Conservation (phyloP, 352 stramenopile species). For the Phytophthora multivora region DNA sequence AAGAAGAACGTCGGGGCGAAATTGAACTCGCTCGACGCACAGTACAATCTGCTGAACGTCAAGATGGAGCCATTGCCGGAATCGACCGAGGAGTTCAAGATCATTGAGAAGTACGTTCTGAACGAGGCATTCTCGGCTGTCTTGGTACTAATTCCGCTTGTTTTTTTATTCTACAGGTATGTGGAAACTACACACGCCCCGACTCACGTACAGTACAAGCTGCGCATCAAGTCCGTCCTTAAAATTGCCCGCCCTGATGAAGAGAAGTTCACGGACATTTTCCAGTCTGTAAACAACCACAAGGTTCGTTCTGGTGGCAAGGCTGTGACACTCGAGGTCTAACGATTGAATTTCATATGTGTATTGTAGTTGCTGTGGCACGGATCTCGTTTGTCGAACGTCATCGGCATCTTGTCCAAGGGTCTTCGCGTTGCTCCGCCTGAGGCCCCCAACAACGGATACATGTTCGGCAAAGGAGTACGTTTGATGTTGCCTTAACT, state of each 20-base stretch:
- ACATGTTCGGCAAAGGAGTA: constrained; percentile 89
- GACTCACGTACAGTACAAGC: constrained; percentile 67
- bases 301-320: constrained; percentile 30
- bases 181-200: constrained; percentile 68
- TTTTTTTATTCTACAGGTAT: constrained; percentile 40
- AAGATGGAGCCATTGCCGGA: constrained; percentile 50
- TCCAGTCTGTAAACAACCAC: constrained; percentile 65
- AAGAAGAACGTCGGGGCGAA: constrained; percentile 23
- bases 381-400: constrained; percentile 77
- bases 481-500: constrained; percentile 5
- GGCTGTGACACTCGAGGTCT: not conserved
- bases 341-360: not conserved
- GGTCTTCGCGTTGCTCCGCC: constrained; percentile 81
- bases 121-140: not conserved
- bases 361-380: constrained; percentile 77
- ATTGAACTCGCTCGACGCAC: constrained; percentile 60
- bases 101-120: constrained; percentile 47
- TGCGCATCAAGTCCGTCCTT: constrained; percentile 61
- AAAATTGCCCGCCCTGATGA: constrained; percentile 52
- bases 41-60: constrained; percentile 64
- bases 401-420: constrained; percentile 80
- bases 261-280: constrained; percentile 46
- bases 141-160: not conserved
- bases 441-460: constrained; percentile 78
- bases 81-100: constrained; percentile 50